Base-by-base conservation (phyloP, 2,329 filamentous ascomycete genomes). In the Orbilia blumenaviensis region DNA sequence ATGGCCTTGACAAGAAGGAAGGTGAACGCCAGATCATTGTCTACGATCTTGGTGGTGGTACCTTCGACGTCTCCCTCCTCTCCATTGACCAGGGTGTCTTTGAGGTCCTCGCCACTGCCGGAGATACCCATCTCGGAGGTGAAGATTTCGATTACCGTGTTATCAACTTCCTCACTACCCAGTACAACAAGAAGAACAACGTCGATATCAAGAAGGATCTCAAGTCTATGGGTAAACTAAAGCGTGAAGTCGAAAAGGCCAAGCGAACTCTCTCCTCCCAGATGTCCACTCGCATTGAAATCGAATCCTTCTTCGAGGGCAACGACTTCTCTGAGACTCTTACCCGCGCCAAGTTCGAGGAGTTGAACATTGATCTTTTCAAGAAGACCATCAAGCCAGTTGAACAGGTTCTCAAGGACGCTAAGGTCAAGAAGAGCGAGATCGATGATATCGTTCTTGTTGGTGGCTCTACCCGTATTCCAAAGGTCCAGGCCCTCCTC, bases 371-470 rank as follows among this genome's bases (percentile, higher is more conserved):
- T 81, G 94, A 98, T 82, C 90, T 98, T 78, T 98, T 98, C 91
- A 97, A 97, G 91, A 96, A 95, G 89, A 98, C 95, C 73, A 89
- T 98, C 80, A 97, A 97, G 90, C 94, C 95, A 72, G 95, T 98
- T 80, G 93, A 98, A 87, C 94, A 97, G 88, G 95, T 98, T 80
- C 89, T 99, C 83, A 96, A 97, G 88, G 95, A 98, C 81, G 93
- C 94, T 84, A 97, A 97, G 88, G 88, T 97, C 82, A 94, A 94
- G 90, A 98, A 97, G 91, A 86, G 85, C 78, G 94, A 98, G 81
- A 89, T 99, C 81, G 90, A 97, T 82, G 95, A 98, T 84, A 97
- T 99, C 80, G 95, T 99, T 79, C 90, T 98, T 61, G 94, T 98
- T 78, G 95, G 95, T 90, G 95, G 95, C 85, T 98, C 95, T 77